Base-by-base conservation (phyloP, 352 stramenopile species). In the Phytopythium aichiense region DNA sequence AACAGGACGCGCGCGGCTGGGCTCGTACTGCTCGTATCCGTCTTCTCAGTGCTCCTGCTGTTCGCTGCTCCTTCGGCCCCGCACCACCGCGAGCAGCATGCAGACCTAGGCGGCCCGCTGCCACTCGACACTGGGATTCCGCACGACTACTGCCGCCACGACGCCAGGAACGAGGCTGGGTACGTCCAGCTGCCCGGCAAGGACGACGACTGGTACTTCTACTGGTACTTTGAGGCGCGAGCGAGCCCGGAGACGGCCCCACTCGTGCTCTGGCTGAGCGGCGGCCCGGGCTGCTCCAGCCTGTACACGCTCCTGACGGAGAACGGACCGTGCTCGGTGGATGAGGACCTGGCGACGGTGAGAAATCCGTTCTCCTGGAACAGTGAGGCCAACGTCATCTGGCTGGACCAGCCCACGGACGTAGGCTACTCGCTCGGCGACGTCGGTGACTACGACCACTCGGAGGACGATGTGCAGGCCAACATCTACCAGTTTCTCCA, bases 211-310 rank as follows among this genome's bases (percentile, higher is more conserved):
- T 61, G 80, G 22, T 89, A 88, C 63, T 89, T 89, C 60, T 89
- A 89, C 62, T 89, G 80, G 80, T 84, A 81, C 58, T 71, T 87
- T 0, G 65, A 84, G 61, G 86, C 80, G 6, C 67, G 65, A 12
- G 64, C 46, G 5, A 48, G 65, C 7, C 67, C 69, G 1, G 30
- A 60, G 37, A 67, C 64, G 22, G 82, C 85, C 38, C 82, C 82
- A 16, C 60, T 91, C 18, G 68, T 89, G 20, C 67, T 91, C 9
- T 91, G 82, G 82, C 66, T 91, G 13, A 86, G 74, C 4, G 82
- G 79, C 16, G 82, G 82, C 13, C 82, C 79, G 4, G 82, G 82
- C 0, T 87, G 74, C 56, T 87, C 76, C 46, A 86, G 73, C 61
- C 77, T 88, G 64, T 73, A 75, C 64, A 69, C 76, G 6, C 61